Percentiles rank a stretch among this genome's conserved stretches.
Evolutionary conservation across 345 rosid genomes (phyloP).

Genomic region (Ceriops decandra): DNA sequence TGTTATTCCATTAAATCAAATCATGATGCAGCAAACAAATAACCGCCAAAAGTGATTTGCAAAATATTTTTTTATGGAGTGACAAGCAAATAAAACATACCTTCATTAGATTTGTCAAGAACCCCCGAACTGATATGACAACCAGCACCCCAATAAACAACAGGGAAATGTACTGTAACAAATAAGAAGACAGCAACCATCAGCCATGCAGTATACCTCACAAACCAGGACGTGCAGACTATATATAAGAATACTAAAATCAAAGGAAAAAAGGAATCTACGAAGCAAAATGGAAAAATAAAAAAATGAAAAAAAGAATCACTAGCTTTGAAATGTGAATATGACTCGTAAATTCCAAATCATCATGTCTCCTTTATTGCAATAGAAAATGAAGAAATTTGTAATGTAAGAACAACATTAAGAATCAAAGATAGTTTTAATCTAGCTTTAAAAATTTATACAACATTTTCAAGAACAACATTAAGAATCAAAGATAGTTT

Average conservation of each 20-base stretch:
- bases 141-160: conserved; percentile 90
- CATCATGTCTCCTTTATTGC: background rate
- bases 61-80: background rate
- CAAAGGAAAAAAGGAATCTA: background rate
- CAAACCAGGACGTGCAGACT: background rate
- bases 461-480: background rate
- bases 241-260: background rate
- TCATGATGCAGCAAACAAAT: background rate
- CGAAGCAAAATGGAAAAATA: no score
- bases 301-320: background rate
- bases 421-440: background rate
- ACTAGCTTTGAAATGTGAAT: background rate
- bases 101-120: conserved; percentile 92
- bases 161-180: conserved; percentile 80
- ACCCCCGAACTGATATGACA: conserved; percentile 87
- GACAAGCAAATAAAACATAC: conserved; percentile 26
- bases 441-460: background rate
- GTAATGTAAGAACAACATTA: no score
- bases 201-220: conserved; percentile 6
- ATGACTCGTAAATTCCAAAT: background rate
- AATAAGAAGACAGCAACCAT: conserved; percentile 17
- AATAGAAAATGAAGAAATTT: background rate
- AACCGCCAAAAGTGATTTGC: no score
- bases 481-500: no score
- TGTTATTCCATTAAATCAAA: background rate